phyloP scores from a whole-genome alignment of 176 grass and related monocot genomes.

The Carex pumila region DNA sequence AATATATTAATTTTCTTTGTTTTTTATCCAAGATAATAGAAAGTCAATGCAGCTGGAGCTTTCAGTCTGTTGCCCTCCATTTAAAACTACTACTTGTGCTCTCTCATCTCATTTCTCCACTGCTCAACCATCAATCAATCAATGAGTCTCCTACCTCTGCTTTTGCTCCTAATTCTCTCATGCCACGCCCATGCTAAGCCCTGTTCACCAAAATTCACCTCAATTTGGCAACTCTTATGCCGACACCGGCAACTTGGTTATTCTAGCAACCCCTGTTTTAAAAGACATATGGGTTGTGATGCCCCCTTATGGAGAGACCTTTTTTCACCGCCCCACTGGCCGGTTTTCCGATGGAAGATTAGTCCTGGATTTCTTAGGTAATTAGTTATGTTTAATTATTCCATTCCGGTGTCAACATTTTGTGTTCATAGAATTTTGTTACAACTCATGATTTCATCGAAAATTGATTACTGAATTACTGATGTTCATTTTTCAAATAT shows the following conservation, averaged over 20 bases:
- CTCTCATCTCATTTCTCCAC: not conserved
- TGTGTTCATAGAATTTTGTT: too few relatives aligned
- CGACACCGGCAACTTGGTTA: conserved; percentile 16
- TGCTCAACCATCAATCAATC: not conserved
- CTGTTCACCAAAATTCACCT: not conserved
- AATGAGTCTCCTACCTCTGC: conserved; percentile 1
- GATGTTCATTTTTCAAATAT: not conserved
- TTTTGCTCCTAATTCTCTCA: not conserved
- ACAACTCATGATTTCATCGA: too few relatives aligned
- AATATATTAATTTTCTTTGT: too few relatives aligned
- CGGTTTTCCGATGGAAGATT: conserved; percentile 3
- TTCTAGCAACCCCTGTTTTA: not conserved
- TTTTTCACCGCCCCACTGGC: conserved; percentile 12
- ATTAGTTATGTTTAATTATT: not conserved
- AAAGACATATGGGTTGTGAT: not conserved
- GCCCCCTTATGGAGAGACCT: conserved; percentile 18
- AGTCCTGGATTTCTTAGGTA: conserved; percentile 14
- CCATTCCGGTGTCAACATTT: too few relatives aligned
- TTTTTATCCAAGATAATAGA: not conserved
- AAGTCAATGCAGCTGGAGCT: not conserved
- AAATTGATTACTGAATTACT: too few relatives aligned
- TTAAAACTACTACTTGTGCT: not conserved
- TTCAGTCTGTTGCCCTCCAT: not conserved
- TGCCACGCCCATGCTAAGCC: not conserved
- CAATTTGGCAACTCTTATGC: conserved; percentile 17